phyloP scores from a whole-genome alignment of 1,139 yeast species.

The Nakaseomyces glabratus region DNA sequence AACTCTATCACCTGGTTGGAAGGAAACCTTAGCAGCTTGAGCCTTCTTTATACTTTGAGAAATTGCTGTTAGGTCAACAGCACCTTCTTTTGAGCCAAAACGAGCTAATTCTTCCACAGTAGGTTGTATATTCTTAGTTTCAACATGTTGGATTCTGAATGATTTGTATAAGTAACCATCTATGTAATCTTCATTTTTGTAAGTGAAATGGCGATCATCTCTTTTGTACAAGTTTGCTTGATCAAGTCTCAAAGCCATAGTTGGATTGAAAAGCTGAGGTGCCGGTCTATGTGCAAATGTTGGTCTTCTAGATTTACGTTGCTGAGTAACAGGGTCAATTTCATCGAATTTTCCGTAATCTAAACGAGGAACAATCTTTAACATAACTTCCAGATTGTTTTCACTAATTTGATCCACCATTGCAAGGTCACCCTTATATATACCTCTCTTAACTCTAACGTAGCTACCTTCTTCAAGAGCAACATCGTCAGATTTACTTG shows the following conservation, averaged over 20 bases:
- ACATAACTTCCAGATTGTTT: constrained; percentile 86
- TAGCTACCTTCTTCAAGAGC: constrained; percentile 87
- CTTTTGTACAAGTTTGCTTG: constrained; percentile 55
- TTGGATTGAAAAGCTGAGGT: constrained; percentile 74
- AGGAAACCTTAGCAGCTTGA: constrained; percentile 45
- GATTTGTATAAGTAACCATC: constrained; percentile 85
- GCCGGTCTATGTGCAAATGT: constrained; percentile 61
- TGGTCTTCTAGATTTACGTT: constrained; percentile 42
- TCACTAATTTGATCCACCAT: constrained; percentile 89
- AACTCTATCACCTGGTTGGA: constrained; percentile 92
- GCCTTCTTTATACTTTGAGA: constrained; percentile 74
- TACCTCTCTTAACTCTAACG: constrained; percentile 83
- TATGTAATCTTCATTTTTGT: constrained; percentile 78
- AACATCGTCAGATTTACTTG: constrained; percentile 79
- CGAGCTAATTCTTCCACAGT: constrained; percentile 79
- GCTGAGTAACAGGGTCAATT: constrained; percentile 43
- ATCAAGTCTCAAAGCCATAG: constrained; percentile 57
- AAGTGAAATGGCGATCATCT: constrained; percentile 65
- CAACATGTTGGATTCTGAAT: constrained; percentile 72
- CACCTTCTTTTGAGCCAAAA: constrained; percentile 65
- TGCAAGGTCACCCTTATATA: constrained; percentile 88
- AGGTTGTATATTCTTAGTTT: constrained; percentile 80
- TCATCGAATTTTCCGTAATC: constrained; percentile 73
- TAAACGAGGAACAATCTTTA: constrained; percentile 84
- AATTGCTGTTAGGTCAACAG: constrained; percentile 74